Evolutionary conservation across 2,329 filamentous ascomycete species (phyloP).

Genomic region (Triangularia setosa): DNA sequence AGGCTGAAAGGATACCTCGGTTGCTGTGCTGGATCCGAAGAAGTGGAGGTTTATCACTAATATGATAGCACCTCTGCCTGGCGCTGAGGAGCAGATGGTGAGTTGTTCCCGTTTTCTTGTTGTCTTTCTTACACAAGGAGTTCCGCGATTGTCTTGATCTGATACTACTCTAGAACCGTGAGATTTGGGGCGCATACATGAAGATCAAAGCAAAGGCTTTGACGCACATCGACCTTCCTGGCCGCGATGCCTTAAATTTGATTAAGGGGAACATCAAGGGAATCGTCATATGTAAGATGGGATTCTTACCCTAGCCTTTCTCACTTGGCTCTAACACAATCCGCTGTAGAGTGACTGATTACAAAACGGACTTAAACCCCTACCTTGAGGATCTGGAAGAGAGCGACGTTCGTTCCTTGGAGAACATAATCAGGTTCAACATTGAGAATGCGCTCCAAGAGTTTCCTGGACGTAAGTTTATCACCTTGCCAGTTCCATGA

Average conservation of each 20-base stretch:
- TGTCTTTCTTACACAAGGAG: not conserved
- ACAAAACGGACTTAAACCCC: not conserved
- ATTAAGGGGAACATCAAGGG: not conserved
- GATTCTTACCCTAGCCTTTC: not conserved
- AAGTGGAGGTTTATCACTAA: not conserved
- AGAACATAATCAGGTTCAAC: not conserved
- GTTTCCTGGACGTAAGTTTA: slow-evolving; percentile 10
- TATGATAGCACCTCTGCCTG: not conserved
- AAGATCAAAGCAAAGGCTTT: not conserved
- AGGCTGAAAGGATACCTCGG: not conserved
- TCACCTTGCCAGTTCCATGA: no score
- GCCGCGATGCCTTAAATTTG: not conserved
- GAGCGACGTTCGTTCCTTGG: not conserved
- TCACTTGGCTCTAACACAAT: not conserved
- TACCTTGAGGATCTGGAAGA: not conserved
- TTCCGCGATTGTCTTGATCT: not conserved
- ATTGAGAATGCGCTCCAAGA: slow-evolving; percentile 13
- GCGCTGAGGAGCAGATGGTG: not conserved
- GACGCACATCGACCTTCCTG: not conserved
- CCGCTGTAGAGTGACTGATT: not conserved
- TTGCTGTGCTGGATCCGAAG: not conserved
- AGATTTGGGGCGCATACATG: not conserved
- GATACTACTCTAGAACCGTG: no score
- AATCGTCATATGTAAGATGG: not conserved
- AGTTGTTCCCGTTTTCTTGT: not conserved